Evolutionary conservation across 179 eudicot genomes (phyloP).

Genomic region (Camellia oleifera): DNA sequence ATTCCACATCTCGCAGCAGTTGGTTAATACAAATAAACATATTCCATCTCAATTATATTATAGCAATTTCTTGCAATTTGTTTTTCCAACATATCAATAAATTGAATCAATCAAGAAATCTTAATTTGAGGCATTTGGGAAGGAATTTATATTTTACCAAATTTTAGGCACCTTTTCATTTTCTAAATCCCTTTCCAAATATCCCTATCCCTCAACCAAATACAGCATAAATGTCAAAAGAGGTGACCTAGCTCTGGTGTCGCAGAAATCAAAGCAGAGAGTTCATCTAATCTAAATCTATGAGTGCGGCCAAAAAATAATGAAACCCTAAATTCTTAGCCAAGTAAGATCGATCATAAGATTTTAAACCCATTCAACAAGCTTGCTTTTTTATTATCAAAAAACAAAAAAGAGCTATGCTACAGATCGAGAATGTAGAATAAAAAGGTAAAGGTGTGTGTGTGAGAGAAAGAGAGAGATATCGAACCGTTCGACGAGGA

Average conservation of each 20-base stretch:
- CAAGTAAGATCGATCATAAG: neutral
- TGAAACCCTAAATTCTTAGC: neutral
- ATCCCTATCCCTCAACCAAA: too few species aligned
- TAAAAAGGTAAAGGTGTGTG: neutral
- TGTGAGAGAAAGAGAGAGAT: neutral
- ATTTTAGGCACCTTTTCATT: too few species aligned
- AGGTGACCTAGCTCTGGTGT: neutral
- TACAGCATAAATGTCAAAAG: too few species aligned
- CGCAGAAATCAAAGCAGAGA: neutral
- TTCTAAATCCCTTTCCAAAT: too few species aligned
- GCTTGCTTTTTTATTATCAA: neutral
- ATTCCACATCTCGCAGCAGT: slow-evolving; percentile 3
- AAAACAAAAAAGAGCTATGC: neutral
- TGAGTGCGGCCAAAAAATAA: too few species aligned
- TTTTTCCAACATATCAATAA: neutral
- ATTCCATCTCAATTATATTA: neutral
- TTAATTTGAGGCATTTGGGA: neutral
- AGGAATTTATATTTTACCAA: too few species aligned
- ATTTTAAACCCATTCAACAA: neutral
- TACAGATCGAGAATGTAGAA: neutral
- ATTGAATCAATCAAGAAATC: neutral
- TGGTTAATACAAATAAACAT: neutral
- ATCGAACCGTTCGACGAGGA: slow-evolving; percentile 75
- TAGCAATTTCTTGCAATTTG: too few species aligned
- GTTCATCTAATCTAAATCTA: neutral